phyloP scores from a whole-genome alignment of 208 protist genomes.

The Trypanosoma cruzi region DNA sequence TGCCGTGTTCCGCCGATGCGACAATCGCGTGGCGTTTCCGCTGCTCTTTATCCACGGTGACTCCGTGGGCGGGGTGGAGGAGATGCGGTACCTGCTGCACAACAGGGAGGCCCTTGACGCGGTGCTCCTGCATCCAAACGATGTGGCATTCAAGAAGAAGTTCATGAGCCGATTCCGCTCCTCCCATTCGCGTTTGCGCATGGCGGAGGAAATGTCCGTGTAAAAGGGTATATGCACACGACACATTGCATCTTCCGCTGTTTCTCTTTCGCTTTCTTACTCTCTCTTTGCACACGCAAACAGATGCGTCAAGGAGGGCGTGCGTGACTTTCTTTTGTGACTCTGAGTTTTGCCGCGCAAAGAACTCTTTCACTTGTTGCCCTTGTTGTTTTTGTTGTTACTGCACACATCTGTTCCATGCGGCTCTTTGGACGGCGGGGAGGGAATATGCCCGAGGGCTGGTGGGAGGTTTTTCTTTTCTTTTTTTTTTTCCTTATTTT shows the following conservation, averaged over 20 bases:
- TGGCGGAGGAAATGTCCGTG: conserved; percentile 57
- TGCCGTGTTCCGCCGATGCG: conserved; percentile 16
- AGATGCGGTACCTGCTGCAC: conserved; percentile 73
- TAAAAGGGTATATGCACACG: background rate
- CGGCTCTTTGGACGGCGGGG: no score
- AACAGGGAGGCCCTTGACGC: conserved; percentile 76
- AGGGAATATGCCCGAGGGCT: no score
- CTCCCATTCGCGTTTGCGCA: conserved; percentile 54
- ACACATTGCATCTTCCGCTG: background rate
- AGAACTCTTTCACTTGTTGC: no score
- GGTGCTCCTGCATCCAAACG: conserved; percentile 79
- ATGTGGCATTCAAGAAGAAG: conserved; percentile 68
- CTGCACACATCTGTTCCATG: no score
- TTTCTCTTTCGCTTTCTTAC: background rate
- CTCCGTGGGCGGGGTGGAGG: conserved; percentile 52
- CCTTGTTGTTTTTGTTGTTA: no score
- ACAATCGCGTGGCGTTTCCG: conserved; percentile 28
- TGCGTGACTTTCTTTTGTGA: no score
- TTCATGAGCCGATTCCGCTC: conserved; percentile 68
- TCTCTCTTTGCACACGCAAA: background rate
- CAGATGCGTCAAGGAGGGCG: no score
- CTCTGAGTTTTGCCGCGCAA: no score
- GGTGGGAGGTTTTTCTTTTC: no score
- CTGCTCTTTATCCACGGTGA: conserved; percentile 73
- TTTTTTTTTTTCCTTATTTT: no score